A percentile compares a stretch with the other conserved stretches of the same genome.
Conservation (phyloP, 352 stramenopile genomes). For the Phytophthora vignae region DNA sequence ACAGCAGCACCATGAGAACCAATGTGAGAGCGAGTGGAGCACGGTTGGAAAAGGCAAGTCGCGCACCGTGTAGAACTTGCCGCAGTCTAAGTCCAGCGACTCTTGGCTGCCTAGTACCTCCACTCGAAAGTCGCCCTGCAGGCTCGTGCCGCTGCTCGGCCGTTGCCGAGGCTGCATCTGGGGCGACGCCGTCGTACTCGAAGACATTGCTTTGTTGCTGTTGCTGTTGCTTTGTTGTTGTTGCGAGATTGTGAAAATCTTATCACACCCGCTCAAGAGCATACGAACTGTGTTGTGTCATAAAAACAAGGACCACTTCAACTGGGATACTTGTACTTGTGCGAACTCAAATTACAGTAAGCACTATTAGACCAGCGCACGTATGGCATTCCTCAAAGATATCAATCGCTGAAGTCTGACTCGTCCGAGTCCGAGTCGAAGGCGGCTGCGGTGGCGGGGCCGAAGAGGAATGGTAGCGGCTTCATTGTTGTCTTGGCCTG, state of each 20-base stretch:
- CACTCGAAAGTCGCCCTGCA: slow-evolving; percentile 72
- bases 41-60: background rate
- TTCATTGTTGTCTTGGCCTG: slow-evolving; percentile 20
- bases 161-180: slow-evolving; percentile 35
- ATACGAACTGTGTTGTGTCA: background rate
- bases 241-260: background rate
- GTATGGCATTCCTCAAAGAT: slow-evolving; percentile 9
- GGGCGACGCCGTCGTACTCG: slow-evolving; percentile 26
- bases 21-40: background rate
- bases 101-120: slow-evolving; percentile 84
- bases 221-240: background rate
- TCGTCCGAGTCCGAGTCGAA: slow-evolving; percentile 69
- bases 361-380: slow-evolving; percentile 4
- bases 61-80: slow-evolving; percentile 87
- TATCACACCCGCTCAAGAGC: background rate
- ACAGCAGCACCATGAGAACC: background rate
- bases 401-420: slow-evolving; percentile 61
- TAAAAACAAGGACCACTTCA: background rate
- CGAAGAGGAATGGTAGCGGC: slow-evolving; percentile 60
- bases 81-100: slow-evolving; percentile 83
- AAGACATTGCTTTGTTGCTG: slow-evolving; percentile 11
- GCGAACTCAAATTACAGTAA: background rate
- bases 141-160: slow-evolving; percentile 32
- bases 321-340: background rate
- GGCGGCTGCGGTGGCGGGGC: slow-evolving; percentile 55